These are phyloP conservation scores for Picochlorum sp. DNA, from an alignment of 139 green algal genomes.

Conservation along the genomic window DNA sequence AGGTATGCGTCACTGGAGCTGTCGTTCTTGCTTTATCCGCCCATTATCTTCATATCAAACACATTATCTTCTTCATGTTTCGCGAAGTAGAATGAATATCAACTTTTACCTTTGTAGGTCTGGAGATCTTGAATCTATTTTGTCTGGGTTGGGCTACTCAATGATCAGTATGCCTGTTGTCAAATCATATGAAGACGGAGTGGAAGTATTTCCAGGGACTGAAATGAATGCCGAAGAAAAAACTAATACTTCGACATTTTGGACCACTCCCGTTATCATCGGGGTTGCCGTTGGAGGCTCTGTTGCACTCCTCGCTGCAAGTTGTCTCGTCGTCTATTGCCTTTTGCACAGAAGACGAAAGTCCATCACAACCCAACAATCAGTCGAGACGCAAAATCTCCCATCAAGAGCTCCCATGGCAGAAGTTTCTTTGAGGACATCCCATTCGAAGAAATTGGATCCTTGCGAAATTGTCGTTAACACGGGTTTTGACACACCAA, in stretches of 20 bases:
- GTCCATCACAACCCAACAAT: neutral
- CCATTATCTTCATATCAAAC: slow-evolving; percentile 1
- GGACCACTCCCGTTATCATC: slow-evolving; percentile 3
- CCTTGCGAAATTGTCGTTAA: slow-evolving; percentile 1
- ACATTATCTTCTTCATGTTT: too few species aligned
- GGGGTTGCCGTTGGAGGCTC: slow-evolving; percentile 4
- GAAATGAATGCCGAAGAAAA: neutral
- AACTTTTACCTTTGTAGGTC: neutral
- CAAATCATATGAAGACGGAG: neutral
- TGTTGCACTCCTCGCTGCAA: neutral
- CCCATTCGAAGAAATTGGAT: neutral
- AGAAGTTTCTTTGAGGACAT: neutral
- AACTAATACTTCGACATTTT: neutral
- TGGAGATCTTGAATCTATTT: neutral
- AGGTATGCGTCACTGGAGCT: too few species aligned
- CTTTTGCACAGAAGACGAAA: neutral
- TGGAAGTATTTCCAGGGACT: neutral
- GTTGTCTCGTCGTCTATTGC: neutral
- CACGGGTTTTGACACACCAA: neutral
- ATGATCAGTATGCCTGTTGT: neutral
- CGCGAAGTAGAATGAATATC: too few species aligned
- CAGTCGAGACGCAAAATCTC: neutral
- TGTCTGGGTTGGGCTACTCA: neutral
- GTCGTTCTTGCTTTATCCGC: neutral
- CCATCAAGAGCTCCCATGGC: neutral